Evolutionary conservation across 2,329 filamentous ascomycete species (phyloP).

Genomic region (Penicillium decumbens): DNA sequence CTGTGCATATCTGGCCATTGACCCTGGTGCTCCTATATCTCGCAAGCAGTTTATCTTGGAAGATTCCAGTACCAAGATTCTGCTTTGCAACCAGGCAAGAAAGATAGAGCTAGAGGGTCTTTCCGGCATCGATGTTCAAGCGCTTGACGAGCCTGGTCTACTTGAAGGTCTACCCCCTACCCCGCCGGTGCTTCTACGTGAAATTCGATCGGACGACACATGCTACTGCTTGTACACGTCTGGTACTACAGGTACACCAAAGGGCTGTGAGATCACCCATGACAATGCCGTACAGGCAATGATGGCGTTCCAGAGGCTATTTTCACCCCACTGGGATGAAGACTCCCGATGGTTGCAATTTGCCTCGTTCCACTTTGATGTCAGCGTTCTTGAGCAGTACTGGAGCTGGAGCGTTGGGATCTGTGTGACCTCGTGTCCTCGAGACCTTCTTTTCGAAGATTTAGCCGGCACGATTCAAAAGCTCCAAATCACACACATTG

Average conservation of each 20-base stretch:
- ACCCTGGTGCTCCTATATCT: slow-evolving; percentile 65
- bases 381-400: slow-evolving; percentile 88
- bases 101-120: slow-evolving; percentile 36
- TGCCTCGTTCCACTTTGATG: slow-evolving; percentile 90
- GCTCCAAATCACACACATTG: slow-evolving; percentile 79
- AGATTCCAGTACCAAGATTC: slow-evolving; percentile 63
- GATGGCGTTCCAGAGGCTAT: slow-evolving; percentile 76
- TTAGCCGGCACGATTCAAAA: slow-evolving; percentile 66
- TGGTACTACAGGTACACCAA: slow-evolving; percentile 79
- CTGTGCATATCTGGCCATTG: slow-evolving; percentile 74
- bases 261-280: slow-evolving; percentile 84
- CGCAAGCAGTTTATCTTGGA: slow-evolving; percentile 72
- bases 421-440: slow-evolving; percentile 72
- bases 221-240: slow-evolving; percentile 86
- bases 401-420: slow-evolving; percentile 94
- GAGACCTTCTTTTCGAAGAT: slow-evolving; percentile 82
- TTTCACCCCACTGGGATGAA: slow-evolving; percentile 66
- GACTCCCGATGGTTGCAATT: slow-evolving; percentile 84
- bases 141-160: slow-evolving; percentile 43
- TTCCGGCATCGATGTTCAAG: slow-evolving; percentile 40
- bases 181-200: slow-evolving; percentile 33
- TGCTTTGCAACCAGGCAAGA: slow-evolving; percentile 56
- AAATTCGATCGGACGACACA: slow-evolving; percentile 51
- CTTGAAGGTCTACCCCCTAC: slow-evolving; percentile 34
- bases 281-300: slow-evolving; percentile 86